Evolutionary conservation across 2,329 filamentous ascomycete genomes (phyloP), one percentile per base, ranked within the genome.

Genomic region (Xylaria digitata): DNA sequence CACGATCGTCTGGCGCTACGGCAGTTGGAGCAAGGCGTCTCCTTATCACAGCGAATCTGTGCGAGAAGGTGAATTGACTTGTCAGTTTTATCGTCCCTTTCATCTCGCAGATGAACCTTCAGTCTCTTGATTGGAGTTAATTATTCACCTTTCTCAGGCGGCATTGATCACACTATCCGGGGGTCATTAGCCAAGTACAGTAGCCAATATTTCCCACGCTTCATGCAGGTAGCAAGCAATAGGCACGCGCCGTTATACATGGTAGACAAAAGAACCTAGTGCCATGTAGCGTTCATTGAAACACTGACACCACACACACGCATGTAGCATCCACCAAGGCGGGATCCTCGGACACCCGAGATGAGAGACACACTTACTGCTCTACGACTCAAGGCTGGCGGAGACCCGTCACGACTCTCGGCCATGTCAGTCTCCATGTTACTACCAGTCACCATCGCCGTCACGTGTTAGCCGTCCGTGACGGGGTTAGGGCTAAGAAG

Each of bases 11-110:
- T 83, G 32, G 85, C 84, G 26, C 82, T 85, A 40, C 83, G 82
- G 72, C 86, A 88, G 71, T 87, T 88, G 59, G 85, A 84, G 74
- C 86, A 88, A 30, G 86, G 86, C 68, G 82, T 83, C 46, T 86
- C 83, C 75, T 86, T 87, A 73, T 88, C 85, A 73, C 86, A 88
- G 53, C 85, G 84, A 63, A 88, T 86, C 86, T 88, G 70, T 52
- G 48, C n/a, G 21, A 37, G 43, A 34, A 40, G 26, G 48, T 7
- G 26, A 34, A 59, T 50, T 1, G 42, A 37, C 34, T 13, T 13
- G 37, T 63, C 46, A 56, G 59, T 56, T 19, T 42, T 52, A 46
- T 52, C 40, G 34, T 43, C 17, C 40, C 17, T 17, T 5, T 23
- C 19, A 56, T n/a, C 43, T 46, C 56, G 26, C 43, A 71, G 17